Evolutionary conservation across 2,329 filamentous ascomycete genomes (phyloP).

Genomic region (Onygena corvina): DNA sequence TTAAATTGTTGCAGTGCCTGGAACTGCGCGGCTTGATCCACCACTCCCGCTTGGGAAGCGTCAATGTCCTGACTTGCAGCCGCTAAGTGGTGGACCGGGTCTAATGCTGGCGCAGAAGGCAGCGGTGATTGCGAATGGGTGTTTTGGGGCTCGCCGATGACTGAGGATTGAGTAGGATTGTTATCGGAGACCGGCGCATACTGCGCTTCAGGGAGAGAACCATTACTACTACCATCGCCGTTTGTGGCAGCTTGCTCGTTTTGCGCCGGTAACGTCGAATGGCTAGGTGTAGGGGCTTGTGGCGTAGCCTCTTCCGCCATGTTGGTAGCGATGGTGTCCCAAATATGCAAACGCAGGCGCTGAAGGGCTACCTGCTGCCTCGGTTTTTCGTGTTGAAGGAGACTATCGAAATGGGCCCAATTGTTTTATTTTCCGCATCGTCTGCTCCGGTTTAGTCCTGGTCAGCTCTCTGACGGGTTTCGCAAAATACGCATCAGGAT

Average conservation of each 20-base stretch:
- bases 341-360: background rate
- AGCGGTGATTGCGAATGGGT: background rate
- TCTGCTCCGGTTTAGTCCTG: background rate
- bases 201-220: background rate
- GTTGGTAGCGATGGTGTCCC: background rate
- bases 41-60: slow-evolving; percentile 22
- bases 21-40: slow-evolving; percentile 22
- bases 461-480: background rate
- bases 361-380: too few species aligned
- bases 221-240: background rate
- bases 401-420: background rate
- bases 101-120: background rate
- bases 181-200: background rate
- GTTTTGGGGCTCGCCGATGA: background rate
- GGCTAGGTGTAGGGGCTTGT: background rate
- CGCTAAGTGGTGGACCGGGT: background rate
- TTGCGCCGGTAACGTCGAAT: background rate
- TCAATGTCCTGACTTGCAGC: background rate
- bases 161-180: background rate
- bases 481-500: background rate
- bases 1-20: slow-evolving; percentile 11
- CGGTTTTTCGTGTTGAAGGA: background rate
- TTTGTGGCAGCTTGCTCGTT: background rate
- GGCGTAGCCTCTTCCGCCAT: background rate
- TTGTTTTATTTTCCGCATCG: slow-evolving; percentile 4